Conservation (phyloP, 129 eudicot genomes). For the Tagetes patula region DNA sequence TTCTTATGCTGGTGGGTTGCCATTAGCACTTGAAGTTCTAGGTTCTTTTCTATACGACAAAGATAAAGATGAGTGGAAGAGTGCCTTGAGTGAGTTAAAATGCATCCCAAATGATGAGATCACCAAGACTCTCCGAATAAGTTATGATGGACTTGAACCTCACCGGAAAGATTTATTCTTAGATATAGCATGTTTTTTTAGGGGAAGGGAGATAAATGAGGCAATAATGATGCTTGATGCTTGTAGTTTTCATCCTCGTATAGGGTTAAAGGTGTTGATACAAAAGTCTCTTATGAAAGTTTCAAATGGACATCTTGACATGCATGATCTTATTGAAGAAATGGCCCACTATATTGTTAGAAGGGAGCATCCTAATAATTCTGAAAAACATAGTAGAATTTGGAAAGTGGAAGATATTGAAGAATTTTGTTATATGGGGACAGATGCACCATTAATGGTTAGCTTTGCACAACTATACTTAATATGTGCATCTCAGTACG, state of each 20-base stretch:
- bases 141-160: conserved; percentile 9
- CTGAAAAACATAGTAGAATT: not conserved
- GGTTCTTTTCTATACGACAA: conserved; percentile 9
- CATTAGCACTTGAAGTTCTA: not conserved
- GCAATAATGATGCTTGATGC: not conserved
- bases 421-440: not conserved
- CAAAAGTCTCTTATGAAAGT: not conserved
- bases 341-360: not conserved
- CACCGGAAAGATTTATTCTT: not conserved
- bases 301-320: not conserved
- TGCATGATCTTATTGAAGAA: not conserved
- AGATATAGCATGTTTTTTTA: not conserved
- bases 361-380: not conserved
- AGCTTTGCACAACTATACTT: not conserved
- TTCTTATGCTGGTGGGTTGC: not conserved
- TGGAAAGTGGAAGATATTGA: not conserved
- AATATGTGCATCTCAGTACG: too few relatives aligned
- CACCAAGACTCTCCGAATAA: not conserved
- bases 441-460: not conserved
- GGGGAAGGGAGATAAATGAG: not conserved
- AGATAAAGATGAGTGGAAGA: not conserved
- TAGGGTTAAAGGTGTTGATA: conserved; percentile 1
- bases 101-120: not conserved
- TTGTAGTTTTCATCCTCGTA: not conserved
- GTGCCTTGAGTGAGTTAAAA: not conserved